Conservation (phyloP, 176 grass and related monocot genomes). For the Pharus latifolius region DNA sequence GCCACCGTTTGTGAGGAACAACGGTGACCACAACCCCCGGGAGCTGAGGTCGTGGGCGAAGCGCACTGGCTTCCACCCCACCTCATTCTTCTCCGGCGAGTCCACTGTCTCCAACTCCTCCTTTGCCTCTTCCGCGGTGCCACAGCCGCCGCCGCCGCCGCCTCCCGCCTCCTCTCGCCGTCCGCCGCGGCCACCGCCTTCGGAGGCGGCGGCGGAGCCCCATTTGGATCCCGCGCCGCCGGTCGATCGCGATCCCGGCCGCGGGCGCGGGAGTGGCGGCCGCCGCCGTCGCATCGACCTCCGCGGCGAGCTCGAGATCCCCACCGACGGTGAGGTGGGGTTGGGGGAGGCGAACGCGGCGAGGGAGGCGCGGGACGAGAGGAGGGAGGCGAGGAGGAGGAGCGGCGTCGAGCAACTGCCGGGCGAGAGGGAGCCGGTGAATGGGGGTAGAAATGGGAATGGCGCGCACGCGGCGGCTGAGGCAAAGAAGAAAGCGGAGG, state of each 20-base stretch:
- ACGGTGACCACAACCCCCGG: conserved; percentile 68
- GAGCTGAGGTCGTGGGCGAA: conserved; percentile 86
- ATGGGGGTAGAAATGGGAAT: conserved; percentile 19
- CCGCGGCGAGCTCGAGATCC: conserved; percentile 47
- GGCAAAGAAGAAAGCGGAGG: conserved; percentile 36
- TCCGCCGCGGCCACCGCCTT: conserved; percentile 10
- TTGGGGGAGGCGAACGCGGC: background rate
- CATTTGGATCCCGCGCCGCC: conserved; percentile 10
- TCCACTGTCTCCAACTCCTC: conserved; percentile 11
- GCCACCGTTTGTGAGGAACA: conserved; percentile 63
- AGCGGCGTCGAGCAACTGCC: conserved; percentile 8
- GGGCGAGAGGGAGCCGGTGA: conserved; percentile 22
- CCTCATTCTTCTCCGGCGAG: conserved; percentile 60
- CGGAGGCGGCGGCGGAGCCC: background rate
- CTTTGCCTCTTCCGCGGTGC: background rate
- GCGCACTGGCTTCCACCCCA: conserved; percentile 70
- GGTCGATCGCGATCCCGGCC: conserved; percentile 30
- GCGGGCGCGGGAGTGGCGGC: background rate
- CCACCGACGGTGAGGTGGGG: background rate
- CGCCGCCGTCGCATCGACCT: conserved; percentile 39
- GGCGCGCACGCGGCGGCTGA: conserved; percentile 20
- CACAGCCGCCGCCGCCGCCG: background rate
- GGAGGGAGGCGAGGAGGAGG: conserved; percentile 23
- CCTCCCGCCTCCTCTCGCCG: background rate
- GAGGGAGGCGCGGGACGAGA: no score